Base-by-base conservation (phyloP, 2,329 filamentous ascomycete genomes). In the Fusarium robinianum region DNA sequence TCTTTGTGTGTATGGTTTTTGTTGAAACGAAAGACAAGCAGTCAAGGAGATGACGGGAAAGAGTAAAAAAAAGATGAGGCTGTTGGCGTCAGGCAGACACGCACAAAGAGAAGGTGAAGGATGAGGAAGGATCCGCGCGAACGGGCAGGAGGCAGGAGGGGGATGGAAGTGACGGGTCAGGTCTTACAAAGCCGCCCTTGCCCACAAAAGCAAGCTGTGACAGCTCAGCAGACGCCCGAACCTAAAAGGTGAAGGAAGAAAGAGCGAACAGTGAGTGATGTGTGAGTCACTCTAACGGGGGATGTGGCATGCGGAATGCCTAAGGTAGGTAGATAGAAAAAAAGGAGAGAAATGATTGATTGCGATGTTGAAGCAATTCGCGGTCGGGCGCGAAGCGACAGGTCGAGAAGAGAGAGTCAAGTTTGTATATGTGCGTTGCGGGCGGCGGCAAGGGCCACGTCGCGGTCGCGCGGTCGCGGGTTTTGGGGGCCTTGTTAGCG, bases 371-470 rank as follows among this genome's bases (percentile, higher is more conserved):
- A 55, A 45, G 35, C 39, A 54, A 45, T 54, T 42, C 47, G 42
- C 51, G 41, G 51, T 39, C 9, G 21, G 18, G 50, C 41, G 41
- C 44, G 49, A 10, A 10, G 45, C 49, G 46, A 35, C 38, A 30
- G 47, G 42, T 54, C 46, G 53, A 42, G 27, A 21, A n/a, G 21
- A 14, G n/a, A 15, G 22, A 22, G n/a, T 35, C 15, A 22, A 17
- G 12, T 3, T 18, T 33, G 43, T 23, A 34, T 21, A 31, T 31
- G 27, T 30, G 44, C n/a, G 26, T 25, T 41, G 46, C 31, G 46
- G 45, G 56, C n/a, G 27, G 40, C 45, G 42, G 49, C 50, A 54
- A 47, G 49, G 53, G 54, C 54, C 57, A 60, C 57, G 55, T 57
- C 55, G 55, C 54, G 49, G 53, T 57, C 56, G 51, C 47, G 56